Percentiles rank a stretch among this genome's conserved stretches.
These are phyloP conservation scores for Hermanozyma aechmeae DNA, from an alignment of 805 yeast genomes.

Conservation along the genomic window DNA sequence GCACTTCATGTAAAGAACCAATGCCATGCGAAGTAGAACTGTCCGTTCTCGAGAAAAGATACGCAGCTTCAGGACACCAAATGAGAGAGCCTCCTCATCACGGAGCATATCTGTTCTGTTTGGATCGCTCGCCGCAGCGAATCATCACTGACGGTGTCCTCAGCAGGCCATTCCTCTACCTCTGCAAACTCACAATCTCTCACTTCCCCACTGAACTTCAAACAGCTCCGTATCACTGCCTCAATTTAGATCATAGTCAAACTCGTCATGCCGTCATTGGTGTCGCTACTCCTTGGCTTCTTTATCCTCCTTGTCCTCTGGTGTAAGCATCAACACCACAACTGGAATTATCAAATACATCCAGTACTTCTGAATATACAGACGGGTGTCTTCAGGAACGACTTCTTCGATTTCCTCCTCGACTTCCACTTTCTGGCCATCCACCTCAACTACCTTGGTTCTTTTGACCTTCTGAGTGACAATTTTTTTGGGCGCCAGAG, in stretches of 20 bases:
- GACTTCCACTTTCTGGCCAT: constrained; percentile 15
- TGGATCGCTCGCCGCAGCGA: not conserved
- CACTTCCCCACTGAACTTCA: too few species aligned
- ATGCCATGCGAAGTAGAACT: too few species aligned
- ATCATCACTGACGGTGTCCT: not conserved
- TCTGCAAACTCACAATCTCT: not conserved
- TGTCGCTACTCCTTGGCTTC: not conserved
- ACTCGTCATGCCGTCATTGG: not conserved
- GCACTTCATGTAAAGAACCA: too few species aligned
- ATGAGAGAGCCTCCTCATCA: too few species aligned
- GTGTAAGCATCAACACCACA: constrained; percentile 23
- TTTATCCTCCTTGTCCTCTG: constrained; percentile 8
- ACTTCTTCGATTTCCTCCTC: constrained; percentile 15
- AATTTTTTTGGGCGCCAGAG: constrained; percentile 3
- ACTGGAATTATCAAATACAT: constrained; percentile 46
- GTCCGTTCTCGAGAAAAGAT: too few species aligned
- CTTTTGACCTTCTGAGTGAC: constrained; percentile 10
- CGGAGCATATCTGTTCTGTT: too few species aligned
- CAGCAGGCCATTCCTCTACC: not conserved
- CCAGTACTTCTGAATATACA: constrained; percentile 57
- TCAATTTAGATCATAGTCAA: not conserved
- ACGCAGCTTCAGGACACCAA: too few species aligned
- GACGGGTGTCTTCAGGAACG: constrained; percentile 19
- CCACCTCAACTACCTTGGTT: constrained; percentile 10
- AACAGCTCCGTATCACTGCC: not conserved